Conservation (phyloP, 169 alveolate species). For the Plasmodium vivax region DNA sequence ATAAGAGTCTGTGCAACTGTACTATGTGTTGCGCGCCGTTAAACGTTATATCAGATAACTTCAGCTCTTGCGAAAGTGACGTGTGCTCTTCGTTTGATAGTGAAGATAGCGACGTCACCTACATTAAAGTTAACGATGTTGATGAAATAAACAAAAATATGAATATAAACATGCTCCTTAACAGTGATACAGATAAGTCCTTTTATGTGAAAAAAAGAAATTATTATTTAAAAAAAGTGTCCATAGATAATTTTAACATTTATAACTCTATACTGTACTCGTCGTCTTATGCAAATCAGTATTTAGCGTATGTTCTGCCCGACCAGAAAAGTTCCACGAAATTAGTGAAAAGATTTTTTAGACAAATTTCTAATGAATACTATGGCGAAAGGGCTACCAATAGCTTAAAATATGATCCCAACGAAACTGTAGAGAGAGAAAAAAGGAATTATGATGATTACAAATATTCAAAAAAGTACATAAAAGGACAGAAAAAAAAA, state of each 20-base stretch:
- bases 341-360: constrained; percentile 34
- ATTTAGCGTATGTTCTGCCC: constrained; percentile 60
- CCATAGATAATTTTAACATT: constrained; percentile 69
- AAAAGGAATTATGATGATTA: constrained; percentile 23
- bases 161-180: constrained; percentile 39
- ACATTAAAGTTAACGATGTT: constrained; percentile 32
- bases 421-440: constrained; percentile 14
- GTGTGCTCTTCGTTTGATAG: constrained; percentile 52
- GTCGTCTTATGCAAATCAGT: constrained; percentile 66
- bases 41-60: constrained; percentile 12
- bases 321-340: constrained; percentile 31
- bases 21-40: constrained; percentile 5
- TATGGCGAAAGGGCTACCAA: constrained; percentile 12
- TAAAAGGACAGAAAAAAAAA: constrained; percentile 1
- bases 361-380: constrained; percentile 22
- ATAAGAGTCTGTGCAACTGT: not conserved
- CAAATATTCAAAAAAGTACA: constrained; percentile 29
- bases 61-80: constrained; percentile 70
- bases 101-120: constrained; percentile 56
- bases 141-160: constrained; percentile 67
- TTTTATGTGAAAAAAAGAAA: constrained; percentile 54
- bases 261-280: constrained; percentile 58
- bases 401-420: constrained; percentile 18
- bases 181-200: constrained; percentile 37
- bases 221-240: constrained; percentile 50